Evolutionary conservation across 73 alveolate genomes (phyloP), one percentile per base, ranked within the genome.

Genomic region (Paraurostyla sp.): DNA sequence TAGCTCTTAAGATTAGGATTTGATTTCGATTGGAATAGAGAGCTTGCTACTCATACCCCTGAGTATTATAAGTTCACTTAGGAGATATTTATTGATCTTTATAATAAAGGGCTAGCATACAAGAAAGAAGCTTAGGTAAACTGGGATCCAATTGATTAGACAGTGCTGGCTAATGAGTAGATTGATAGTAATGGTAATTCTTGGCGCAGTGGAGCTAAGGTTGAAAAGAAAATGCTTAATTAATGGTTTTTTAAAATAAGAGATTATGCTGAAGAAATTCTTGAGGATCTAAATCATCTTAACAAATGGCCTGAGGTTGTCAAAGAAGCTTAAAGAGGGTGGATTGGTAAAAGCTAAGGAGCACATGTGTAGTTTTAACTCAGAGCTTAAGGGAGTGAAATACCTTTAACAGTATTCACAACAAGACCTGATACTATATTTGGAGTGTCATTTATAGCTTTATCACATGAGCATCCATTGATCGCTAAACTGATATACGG

Each of bases 331-430:
- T 93, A 93, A 57, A 88, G 91, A 43, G 92, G 95, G 29, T 93
- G 98, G 98, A 93, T 93, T 33, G 98, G 98, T 52, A 87, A 73
- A 38, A 63, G 91, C 33, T 50, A 76, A 29, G 97, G 97, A 22
- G 57, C 87, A 0, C 49, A 71, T 27, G 63, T 93, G 0, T 46
- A 59, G 35, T 91, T 93, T 75, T 69, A 33, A 22, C 38, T 71
- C 0, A 69, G 35, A 50, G 49, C 27, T 59, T 20, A 0, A 51
- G 76, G 38, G 25, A 48, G 71, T 38, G 0, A 83, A 40, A 56
- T 57, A 20, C 51, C 63, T 0, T 35, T 52, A 9, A 58, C 71
- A 42, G 87, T 92, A 3, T 93, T 84, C 57, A 93, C 97, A 0
- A 93, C 96, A 0, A 52, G 95, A 0, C 57, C 91, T 32, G 97